These are phyloP conservation scores for Fusarium gaditjirri DNA, from an alignment of 2,329 filamentous ascomycete species.

Conservation along the genomic window DNA sequence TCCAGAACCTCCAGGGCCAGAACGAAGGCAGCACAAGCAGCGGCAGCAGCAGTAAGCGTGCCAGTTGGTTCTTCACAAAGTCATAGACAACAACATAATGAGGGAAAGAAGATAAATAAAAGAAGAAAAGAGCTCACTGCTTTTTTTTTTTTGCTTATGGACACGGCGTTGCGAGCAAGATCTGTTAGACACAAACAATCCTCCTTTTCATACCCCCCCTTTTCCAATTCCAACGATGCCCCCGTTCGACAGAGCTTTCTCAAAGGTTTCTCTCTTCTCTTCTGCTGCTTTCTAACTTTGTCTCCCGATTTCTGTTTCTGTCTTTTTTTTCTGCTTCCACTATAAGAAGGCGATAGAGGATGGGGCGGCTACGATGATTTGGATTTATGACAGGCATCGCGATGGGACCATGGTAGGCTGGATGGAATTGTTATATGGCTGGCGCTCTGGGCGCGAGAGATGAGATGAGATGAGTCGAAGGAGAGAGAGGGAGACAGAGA, in stretches of 20 bases:
- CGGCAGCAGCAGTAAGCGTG: slow-evolving; percentile 68
- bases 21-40: slow-evolving; percentile 37
- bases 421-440: slow-evolving; percentile 31
- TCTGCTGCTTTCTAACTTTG: slow-evolving; percentile 29
- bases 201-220: slow-evolving; percentile 32
- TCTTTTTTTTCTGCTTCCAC: slow-evolving; percentile 24
- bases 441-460: slow-evolving; percentile 30
- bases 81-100: slow-evolving; percentile 49
- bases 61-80: slow-evolving; percentile 81
- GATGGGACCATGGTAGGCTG: slow-evolving; percentile 34
- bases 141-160: slow-evolving; percentile 43
- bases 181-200: slow-evolving; percentile 31
- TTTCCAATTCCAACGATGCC: slow-evolving; percentile 14
- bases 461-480: background rate
- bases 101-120: slow-evolving; percentile 35
- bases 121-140: slow-evolving; percentile 35
- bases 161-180: slow-evolving; percentile 44
- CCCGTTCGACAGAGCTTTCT: slow-evolving; percentile 33
- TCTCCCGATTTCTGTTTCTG: slow-evolving; percentile 24
- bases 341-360: slow-evolving; percentile 43
- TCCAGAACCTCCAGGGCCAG: slow-evolving; percentile 62
- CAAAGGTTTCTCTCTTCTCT: slow-evolving; percentile 14
- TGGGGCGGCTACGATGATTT: slow-evolving; percentile 45
- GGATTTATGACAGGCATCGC: slow-evolving; percentile 46
- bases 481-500: background rate